These are phyloP conservation scores for Cutaneotrichosporon sp. DNA, from an alignment of 1,284 basidiomycete genomes.

Conservation along the genomic window DNA sequence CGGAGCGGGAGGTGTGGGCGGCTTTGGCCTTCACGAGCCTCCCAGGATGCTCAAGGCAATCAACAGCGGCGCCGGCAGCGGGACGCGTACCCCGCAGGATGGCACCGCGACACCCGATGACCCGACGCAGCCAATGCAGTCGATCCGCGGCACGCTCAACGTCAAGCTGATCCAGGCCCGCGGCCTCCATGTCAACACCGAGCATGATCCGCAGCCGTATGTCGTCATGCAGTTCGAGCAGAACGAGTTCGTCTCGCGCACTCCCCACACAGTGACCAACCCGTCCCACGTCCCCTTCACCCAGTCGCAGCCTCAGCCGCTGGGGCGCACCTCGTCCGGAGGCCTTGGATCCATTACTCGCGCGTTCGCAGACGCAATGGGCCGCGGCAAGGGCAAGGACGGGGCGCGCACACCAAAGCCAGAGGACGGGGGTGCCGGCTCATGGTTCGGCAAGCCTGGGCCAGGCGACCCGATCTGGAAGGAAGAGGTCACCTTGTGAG, in stretches of 20 bases:
- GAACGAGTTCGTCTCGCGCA: slow-evolving; percentile 95
- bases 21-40: slow-evolving; percentile 53
- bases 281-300: slow-evolving; percentile 48
- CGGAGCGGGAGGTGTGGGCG: slow-evolving; percentile 36
- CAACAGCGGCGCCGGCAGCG: slow-evolving; percentile 25
- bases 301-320: slow-evolving; percentile 40
- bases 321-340: slow-evolving; percentile 35
- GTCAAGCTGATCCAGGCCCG: slow-evolving; percentile 94
- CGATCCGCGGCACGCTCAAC: slow-evolving; percentile 71
- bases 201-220: slow-evolving; percentile 73
- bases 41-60: slow-evolving; percentile 53
- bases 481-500: slow-evolving; percentile 95
- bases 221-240: slow-evolving; percentile 98
- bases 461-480: slow-evolving; percentile 93
- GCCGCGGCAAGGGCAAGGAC: slow-evolving; percentile 51
- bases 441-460: slow-evolving; percentile 50
- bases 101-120: slow-evolving; percentile 18
- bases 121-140: slow-evolving; percentile 11
- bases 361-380: slow-evolving; percentile 58
- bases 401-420: slow-evolving; percentile 50
- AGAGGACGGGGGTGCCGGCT: slow-evolving; percentile 32
- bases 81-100: slow-evolving; percentile 36
- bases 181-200: slow-evolving; percentile 67
- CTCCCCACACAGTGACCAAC: slow-evolving; percentile 60
- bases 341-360: slow-evolving; percentile 64